These are phyloP conservation scores for Echria macrotheca DNA, from an alignment of 495 filamentous ascomycete species.

Conservation along the genomic window DNA sequence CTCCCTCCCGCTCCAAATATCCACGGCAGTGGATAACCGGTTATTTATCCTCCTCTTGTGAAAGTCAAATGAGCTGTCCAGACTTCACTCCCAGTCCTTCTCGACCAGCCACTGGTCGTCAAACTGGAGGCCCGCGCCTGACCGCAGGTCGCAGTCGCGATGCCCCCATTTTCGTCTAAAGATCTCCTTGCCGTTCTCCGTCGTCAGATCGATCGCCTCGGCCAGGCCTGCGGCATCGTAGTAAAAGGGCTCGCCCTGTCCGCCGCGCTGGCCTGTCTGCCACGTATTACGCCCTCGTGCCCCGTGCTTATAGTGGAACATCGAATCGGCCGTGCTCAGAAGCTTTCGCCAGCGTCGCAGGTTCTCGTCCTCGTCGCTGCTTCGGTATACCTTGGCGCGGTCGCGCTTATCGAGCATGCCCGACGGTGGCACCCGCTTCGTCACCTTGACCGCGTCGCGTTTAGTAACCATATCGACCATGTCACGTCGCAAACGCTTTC, in stretches of 20 bases:
- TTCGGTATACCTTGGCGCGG: background rate
- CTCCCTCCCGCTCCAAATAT: too few relatives aligned
- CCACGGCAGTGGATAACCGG: too few relatives aligned
- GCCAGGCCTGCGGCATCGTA: slow-evolving; percentile 49
- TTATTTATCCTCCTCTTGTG: too few relatives aligned
- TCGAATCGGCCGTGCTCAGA: slow-evolving; percentile 11
- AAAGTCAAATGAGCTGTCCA: too few relatives aligned
- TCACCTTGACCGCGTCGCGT: background rate
- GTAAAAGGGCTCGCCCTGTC: slow-evolving; percentile 55
- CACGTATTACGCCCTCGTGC: slow-evolving; percentile 48
- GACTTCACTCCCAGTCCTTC: slow-evolving; percentile 33
- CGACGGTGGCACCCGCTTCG: background rate
- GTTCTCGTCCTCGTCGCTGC: slow-evolving; percentile 2
- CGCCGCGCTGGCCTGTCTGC: slow-evolving; percentile 52
- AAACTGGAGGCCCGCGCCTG: slow-evolving; percentile 33
- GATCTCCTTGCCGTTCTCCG: slow-evolving; percentile 46
- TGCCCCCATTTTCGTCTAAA: slow-evolving; percentile 54
- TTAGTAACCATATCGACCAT: background rate
- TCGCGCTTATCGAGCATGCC: background rate
- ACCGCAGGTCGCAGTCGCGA: slow-evolving; percentile 43
- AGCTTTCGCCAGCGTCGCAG: slow-evolving; percentile 7
- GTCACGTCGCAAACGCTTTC: too few relatives aligned
- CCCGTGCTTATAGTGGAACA: slow-evolving; percentile 39
- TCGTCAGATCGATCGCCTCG: slow-evolving; percentile 44
- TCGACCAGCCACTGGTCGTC: slow-evolving; percentile 49